These are phyloP conservation scores for Dactylella cylindrospora DNA, from an alignment of 2,329 filamentous ascomycete species.

Conservation along the genomic window DNA sequence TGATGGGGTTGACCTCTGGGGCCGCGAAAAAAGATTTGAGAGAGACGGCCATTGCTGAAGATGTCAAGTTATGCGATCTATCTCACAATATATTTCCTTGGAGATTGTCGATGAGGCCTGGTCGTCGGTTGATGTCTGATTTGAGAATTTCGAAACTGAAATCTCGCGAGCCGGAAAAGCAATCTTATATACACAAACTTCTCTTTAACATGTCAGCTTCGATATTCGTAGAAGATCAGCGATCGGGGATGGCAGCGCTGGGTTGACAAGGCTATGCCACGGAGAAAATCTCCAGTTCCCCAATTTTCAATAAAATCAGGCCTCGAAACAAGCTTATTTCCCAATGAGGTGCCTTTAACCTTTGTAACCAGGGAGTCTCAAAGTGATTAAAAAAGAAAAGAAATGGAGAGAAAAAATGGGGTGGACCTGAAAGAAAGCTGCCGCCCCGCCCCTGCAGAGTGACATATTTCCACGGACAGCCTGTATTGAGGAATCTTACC, in stretches of 20 bases:
- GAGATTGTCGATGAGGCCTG: too few species aligned
- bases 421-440: not conserved
- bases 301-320: slow-evolving; percentile 2
- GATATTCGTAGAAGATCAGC: slow-evolving; percentile 5
- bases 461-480: slow-evolving; percentile 20
- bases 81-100: too few species aligned
- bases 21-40: slow-evolving; percentile 50
- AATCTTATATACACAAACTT: slow-evolving; percentile 40
- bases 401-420: too few species aligned
- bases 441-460: slow-evolving; percentile 4
- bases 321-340: slow-evolving; percentile 4
- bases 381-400: slow-evolving; percentile 13
- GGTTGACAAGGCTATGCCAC: slow-evolving; percentile 6
- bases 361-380: slow-evolving; percentile 31
- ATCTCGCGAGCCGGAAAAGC: slow-evolving; percentile 1
- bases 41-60: slow-evolving; percentile 14
- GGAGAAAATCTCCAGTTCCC: slow-evolving; percentile 39
- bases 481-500: slow-evolving; percentile 5
- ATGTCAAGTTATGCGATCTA: too few species aligned
- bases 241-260: not conserved
- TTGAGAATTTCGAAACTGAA: too few species aligned
- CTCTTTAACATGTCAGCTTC: slow-evolving; percentile 21
- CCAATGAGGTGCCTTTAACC: slow-evolving; percentile 27
- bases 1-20: slow-evolving; percentile 80
- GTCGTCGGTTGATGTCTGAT: too few species aligned